Conservation (phyloP, 2,329 filamentous ascomycete species). For the Tothia fuscella region DNA sequence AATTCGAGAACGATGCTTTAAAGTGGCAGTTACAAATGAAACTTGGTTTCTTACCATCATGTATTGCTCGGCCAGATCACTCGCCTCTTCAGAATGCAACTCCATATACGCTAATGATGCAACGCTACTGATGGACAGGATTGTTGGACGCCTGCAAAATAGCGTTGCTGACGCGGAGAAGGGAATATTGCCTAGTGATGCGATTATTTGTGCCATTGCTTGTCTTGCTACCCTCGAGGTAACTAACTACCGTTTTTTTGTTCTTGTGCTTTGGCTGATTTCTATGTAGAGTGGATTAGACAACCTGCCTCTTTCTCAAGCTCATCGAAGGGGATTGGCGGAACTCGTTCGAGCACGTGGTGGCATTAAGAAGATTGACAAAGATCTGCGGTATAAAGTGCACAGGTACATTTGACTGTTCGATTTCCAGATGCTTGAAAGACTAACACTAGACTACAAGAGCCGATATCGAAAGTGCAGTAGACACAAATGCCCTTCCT, state of each 20-base stretch:
- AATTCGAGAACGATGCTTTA: constrained; percentile 4
- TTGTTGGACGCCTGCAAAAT: neutral
- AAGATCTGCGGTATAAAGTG: neutral
- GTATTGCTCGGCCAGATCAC: constrained; percentile 1
- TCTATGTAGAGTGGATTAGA: neutral
- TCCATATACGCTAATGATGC: neutral
- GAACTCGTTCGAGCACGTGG: constrained; percentile 2
- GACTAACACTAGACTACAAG: too few relatives aligned
- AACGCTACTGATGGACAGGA: neutral
- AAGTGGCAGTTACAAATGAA: neutral
- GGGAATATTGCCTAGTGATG: neutral
- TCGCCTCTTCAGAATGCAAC: neutral
- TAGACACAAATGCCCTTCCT: neutral
- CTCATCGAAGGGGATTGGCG: neutral
- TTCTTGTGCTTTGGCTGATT: neutral
- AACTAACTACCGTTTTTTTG: neutral
- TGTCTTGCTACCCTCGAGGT: constrained; percentile 6
- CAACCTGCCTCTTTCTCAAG: neutral
- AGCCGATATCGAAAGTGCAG: constrained; percentile 2
- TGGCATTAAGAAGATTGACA: neutral
- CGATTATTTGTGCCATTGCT: constrained; percentile 6
- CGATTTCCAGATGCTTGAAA: too few relatives aligned
- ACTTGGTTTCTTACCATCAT: constrained; percentile 5
- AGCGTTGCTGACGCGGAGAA: neutral
- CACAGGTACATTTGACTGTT: too few relatives aligned